Evolutionary conservation across 164 flowering plant species (phyloP).

Genomic region (Piper longum): DNA sequence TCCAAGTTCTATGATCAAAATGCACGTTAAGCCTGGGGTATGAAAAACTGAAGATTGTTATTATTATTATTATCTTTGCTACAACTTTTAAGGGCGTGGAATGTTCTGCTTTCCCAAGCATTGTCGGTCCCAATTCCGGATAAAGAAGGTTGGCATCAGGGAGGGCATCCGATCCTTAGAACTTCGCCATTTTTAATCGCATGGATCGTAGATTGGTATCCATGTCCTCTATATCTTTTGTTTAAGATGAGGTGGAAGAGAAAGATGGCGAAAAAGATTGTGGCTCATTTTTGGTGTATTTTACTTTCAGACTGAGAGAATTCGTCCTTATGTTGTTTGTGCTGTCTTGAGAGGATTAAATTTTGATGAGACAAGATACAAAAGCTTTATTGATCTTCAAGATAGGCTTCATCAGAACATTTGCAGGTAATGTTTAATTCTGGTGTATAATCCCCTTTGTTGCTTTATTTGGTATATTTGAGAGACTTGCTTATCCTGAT

Average conservation of each 20-base stretch:
- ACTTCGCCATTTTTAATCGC: too few relatives aligned
- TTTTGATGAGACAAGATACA: constrained; percentile 72
- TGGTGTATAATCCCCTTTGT: not conserved
- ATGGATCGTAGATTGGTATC: too few relatives aligned
- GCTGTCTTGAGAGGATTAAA: constrained; percentile 82
- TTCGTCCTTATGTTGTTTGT: constrained; percentile 86
- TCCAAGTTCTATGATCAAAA: constrained; percentile 46
- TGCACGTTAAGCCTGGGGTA: constrained; percentile 86
- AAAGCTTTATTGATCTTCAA: constrained; percentile 97
- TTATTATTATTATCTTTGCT: too few relatives aligned
- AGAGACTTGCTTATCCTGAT: not conserved
- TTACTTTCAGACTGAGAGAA: constrained; percentile 46
- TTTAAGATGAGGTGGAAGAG: too few relatives aligned
- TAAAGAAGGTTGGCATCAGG: too few relatives aligned
- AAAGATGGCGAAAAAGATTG: not conserved
- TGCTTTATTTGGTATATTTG: not conserved
- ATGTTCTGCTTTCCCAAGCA: too few relatives aligned
- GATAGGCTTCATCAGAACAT: constrained; percentile 96
- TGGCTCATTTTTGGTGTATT: not conserved
- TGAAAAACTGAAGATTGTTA: not conserved
- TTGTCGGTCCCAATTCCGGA: too few relatives aligned
- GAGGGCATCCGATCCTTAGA: too few relatives aligned
- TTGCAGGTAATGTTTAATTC: constrained; percentile 42
- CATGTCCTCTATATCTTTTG: not conserved
- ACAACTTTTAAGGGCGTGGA: too few relatives aligned